Base-by-base conservation (phyloP, 345 rosid genomes). In the Schrenkiella parvula region DNA sequence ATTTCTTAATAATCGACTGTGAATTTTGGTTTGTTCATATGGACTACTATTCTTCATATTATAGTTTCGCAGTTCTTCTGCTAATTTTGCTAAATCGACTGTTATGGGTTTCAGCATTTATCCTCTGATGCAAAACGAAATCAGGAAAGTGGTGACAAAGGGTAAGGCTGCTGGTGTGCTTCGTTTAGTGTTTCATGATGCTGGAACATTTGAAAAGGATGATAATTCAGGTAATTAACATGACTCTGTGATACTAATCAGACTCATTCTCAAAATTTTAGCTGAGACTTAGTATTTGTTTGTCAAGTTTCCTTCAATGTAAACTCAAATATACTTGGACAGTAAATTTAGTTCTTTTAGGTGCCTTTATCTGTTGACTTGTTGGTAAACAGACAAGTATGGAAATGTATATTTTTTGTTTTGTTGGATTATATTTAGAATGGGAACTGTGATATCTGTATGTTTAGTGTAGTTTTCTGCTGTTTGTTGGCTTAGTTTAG, bases 161-260 rank as follows among this genome's bases (percentile, higher is more conserved):
- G 91, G 84, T n/a, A 93, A 89, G 76, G 97, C 98, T 65, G 90
- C 97, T 25, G 97, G 97, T 47, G 88, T 93, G 64, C 98, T 93
- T 81, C 97, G 98, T 70, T 85, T 91, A 62, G 97, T 84, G 53
- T 93, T 93, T 81, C 98, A 91, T 82, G 98, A 93, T 74, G 98
- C 95, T n/a, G 98, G 96, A 75, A 91, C 98, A 52, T 93, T 83
- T 74, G 95, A 88, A 22, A 54, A 80, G 46, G 75, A 74, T 66
- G 83, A 73, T 38, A 74, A 79, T 52, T 79, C 90, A 60, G 98
- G 98, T 90, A 57, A 3, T 31, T 60, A 18, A 19, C 17, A 51
- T 60, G 9, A 8, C 42, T 38, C 60, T 17, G 9, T 56, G 43
- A 56, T 56, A 18, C 8, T 34, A 2, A 60, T 41, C 50, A 11